These are phyloP conservation scores for Daldinia decipiens DNA, from an alignment of 495 filamentous ascomycete species.

Conservation along the genomic window DNA sequence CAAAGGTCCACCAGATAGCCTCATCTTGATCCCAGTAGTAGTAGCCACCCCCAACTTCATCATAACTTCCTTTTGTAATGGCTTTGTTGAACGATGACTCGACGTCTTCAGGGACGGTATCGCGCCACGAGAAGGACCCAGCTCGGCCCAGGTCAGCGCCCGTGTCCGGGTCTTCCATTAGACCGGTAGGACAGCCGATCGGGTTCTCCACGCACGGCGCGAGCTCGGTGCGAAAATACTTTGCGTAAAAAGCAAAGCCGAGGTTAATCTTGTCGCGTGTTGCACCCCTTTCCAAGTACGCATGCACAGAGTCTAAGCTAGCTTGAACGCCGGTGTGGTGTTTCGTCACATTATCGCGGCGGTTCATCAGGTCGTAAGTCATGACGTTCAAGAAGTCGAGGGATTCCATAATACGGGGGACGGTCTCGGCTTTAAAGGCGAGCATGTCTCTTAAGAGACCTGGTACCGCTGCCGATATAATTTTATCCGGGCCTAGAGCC, in stretches of 20 bases:
- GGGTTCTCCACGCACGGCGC: slow-evolving; percentile 59
- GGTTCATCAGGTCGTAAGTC: slow-evolving; percentile 83
- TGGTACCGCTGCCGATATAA: slow-evolving; percentile 77
- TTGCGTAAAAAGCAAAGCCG: slow-evolving; percentile 78
- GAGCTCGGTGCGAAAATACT: slow-evolving; percentile 73
- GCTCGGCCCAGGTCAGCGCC: slow-evolving; percentile 72
- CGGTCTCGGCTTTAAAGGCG: slow-evolving; percentile 71
- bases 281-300: slow-evolving; percentile 69
- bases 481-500: slow-evolving; percentile 66
- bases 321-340: slow-evolving; percentile 71
- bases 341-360: slow-evolving; percentile 72
- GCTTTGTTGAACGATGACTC: slow-evolving; percentile 63
- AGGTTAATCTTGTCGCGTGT: slow-evolving; percentile 70
- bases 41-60: slow-evolving; percentile 69
- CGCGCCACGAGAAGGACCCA: slow-evolving; percentile 70
- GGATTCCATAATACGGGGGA: slow-evolving; percentile 69
- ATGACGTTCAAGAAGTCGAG: slow-evolving; percentile 83
- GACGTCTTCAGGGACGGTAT: slow-evolving; percentile 58
- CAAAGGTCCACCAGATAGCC: slow-evolving; percentile 79
- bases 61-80: slow-evolving; percentile 63
- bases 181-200: slow-evolving; percentile 69
- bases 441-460: slow-evolving; percentile 76
- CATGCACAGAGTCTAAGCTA: slow-evolving; percentile 65
- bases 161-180: slow-evolving; percentile 71
- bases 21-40: slow-evolving; percentile 72